Base-by-base conservation (phyloP, 768 basidiomycete genomes). In the Chalciporus chontae region DNA sequence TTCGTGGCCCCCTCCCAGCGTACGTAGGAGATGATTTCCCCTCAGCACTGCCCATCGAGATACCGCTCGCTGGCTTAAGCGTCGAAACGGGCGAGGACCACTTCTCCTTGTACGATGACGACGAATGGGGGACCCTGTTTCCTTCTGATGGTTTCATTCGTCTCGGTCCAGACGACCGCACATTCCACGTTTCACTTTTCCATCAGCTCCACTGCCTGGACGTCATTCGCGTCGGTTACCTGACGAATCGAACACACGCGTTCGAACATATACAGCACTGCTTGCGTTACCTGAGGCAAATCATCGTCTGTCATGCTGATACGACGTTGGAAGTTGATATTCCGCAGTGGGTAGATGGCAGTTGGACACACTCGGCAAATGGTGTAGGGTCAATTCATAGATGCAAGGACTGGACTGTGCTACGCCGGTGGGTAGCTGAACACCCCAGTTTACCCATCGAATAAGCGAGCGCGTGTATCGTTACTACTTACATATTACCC, bases 201-300 rank as follows among this genome's bases (percentile, higher is more conserved):
- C 78, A 79, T 58, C 71, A 79, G 52, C 67, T 76, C 15, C 77
- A 79, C 52, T 79, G 77, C 46, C 55, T 79, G 13, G 67, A 71
- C 41, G 52, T 66, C 44, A 69, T 72, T 17, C 69, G 71, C 14
- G 61, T 52, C 2, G 64, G 63, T 15, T 58, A 63, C 37, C 42
- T 68, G 43, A 52, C 58, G 29, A 60, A 59, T 37, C 53, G 54
- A 11, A 60, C 54, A 14, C 58, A 63, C 17, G 45, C 59, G 19
- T 55, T 51, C n/a, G 50, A 58, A 40, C 72, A 75, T 44, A 63
- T 67, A 11, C 55, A 68, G 19, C 73, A 73, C 36, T 73, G 72
- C 53, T 53, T 73, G 44, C 65, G 72, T 14, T 73, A 73, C 52
- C 62, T 74, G n/a, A 53, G 70, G 21, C 71, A 71, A 45, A 59